Evolutionary conservation across 306 rosid species (phyloP).

Genomic region (Hylodesmum podocarpum): DNA sequence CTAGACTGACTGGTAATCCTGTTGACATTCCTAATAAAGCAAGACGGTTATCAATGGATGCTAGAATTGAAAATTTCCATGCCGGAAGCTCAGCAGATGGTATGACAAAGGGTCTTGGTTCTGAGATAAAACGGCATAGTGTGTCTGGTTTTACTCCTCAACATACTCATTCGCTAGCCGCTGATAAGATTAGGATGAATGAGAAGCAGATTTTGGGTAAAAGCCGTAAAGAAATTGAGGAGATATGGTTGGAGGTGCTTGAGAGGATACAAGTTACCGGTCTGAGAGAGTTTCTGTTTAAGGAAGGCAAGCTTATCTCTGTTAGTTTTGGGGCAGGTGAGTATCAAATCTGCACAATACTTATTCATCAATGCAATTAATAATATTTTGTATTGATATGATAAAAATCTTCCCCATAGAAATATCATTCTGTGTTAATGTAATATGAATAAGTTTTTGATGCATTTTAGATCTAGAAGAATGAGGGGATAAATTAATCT

Average conservation of each 20-base stretch:
- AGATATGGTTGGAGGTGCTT: conserved; percentile 92
- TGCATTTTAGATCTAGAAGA: neutral
- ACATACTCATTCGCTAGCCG: conserved; percentile 37
- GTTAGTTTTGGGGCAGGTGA: conserved; percentile 92
- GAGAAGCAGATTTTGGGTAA: conserved; percentile 53
- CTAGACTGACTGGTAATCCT: conserved; percentile 45
- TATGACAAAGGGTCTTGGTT: conserved; percentile 41
- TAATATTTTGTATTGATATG: conserved; percentile 7
- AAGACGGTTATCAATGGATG: conserved; percentile 54
- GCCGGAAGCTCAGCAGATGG: conserved; percentile 60
- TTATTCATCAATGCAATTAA: conserved; percentile 11
- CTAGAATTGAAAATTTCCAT: conserved; percentile 45
- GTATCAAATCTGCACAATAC: conserved; percentile 18
- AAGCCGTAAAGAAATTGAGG: conserved; percentile 58
- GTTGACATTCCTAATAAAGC: conserved; percentile 47
- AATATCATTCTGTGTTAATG: neutral
- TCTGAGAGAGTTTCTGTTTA: conserved; percentile 69
- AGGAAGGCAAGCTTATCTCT: conserved; percentile 81
- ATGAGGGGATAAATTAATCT: neutral
- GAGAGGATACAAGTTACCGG: conserved; percentile 68
- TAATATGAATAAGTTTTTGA: neutral
- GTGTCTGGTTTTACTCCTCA: conserved; percentile 53
- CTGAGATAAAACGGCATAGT: conserved; percentile 55
- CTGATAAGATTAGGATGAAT: conserved; percentile 41
- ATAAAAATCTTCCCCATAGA: neutral